Evolutionary conservation across 495 filamentous ascomycete species (phyloP), one percentile per base, ranked within the genome.

Genomic region (Penicillium cinerascens): DNA sequence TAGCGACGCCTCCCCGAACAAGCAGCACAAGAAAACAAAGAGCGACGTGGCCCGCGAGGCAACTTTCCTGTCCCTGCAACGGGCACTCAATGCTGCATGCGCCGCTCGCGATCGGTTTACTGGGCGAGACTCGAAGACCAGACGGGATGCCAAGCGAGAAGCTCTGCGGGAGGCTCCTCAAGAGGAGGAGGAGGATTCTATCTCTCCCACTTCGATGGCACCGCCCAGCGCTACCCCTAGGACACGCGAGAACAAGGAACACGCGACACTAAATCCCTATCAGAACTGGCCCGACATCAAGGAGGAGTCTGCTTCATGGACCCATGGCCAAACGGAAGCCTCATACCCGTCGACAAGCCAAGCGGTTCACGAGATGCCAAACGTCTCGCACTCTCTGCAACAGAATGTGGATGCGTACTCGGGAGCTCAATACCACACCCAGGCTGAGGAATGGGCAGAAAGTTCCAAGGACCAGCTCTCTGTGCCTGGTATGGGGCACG

Each of bases 21-120:
- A 54, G 42, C 73, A 70, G 50, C 71, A 74, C 51, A 67, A 72
- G 23, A 74, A 75, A 51, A 70, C 71, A 13, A 62, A 64, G 38
- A 77, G 72, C 36, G 71, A 77, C 48, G 64, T 72, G 5, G 67
- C 70, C 18, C 70, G 70, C 6, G 71, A 75, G 43, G 73, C 72
- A 37, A 77, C 71, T 3, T 75, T 75, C 53, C 72, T 72, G 3
- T 76, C 73, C 18, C 52, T 77, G 44, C 74, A 77, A 51, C 58
- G 73, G 41, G 74, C 74, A 11, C 58, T 77, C 50, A 71, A 75
- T 55, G 73, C 72, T 39, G 74, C 74, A 15, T 70, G 67, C 49
- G 70, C 71, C 29, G 73, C 71, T 39, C 64, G 72, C 1, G 66
- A 70, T 40, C 69, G 65, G 4, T 73, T 68, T 54, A 52, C 57